phyloP scores from a whole-genome alignment of 345 rosid species.

The Dimocarpus longan region DNA sequence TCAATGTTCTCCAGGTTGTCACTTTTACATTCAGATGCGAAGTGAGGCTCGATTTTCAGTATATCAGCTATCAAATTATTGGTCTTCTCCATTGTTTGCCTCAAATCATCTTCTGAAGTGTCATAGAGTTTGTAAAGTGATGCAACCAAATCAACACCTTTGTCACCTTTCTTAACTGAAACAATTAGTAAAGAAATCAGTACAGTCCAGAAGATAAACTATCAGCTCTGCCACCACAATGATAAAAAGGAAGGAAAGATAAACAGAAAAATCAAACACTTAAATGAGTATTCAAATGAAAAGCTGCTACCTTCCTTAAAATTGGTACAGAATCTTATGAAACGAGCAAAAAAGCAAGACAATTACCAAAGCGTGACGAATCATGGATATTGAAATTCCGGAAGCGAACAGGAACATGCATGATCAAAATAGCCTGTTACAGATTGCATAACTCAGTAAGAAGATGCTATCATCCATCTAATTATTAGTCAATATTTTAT shows the following conservation, averaged over 20 bases:
- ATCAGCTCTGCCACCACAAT: neutral
- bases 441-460: constrained; percentile 23
- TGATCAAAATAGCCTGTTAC: constrained; percentile 80
- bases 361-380: constrained; percentile 67
- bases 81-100: constrained; percentile 65
- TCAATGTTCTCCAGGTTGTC: constrained; percentile 68
- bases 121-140: constrained; percentile 82
- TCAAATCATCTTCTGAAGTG: constrained; percentile 83
- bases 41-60: constrained; percentile 59
- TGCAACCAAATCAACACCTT: constrained; percentile 77
- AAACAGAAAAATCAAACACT: constrained; percentile 6
- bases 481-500: neutral
- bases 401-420: constrained; percentile 76
- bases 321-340: neutral
- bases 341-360: constrained; percentile 20
- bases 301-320: neutral
- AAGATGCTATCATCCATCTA: constrained; percentile 2
- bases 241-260: neutral
- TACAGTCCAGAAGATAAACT: constrained; percentile 1
- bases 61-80: constrained; percentile 63
- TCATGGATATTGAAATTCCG: constrained; percentile 72
- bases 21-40: constrained; percentile 61
- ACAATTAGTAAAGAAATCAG: constrained; percentile 19
- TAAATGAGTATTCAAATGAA: neutral
- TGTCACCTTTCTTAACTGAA: constrained; percentile 75